Evolutionary conservation across 2,329 filamentous ascomycete species (phyloP), one percentile per base, ranked within the genome.

Genomic region (Colletotrichum musae): DNA sequence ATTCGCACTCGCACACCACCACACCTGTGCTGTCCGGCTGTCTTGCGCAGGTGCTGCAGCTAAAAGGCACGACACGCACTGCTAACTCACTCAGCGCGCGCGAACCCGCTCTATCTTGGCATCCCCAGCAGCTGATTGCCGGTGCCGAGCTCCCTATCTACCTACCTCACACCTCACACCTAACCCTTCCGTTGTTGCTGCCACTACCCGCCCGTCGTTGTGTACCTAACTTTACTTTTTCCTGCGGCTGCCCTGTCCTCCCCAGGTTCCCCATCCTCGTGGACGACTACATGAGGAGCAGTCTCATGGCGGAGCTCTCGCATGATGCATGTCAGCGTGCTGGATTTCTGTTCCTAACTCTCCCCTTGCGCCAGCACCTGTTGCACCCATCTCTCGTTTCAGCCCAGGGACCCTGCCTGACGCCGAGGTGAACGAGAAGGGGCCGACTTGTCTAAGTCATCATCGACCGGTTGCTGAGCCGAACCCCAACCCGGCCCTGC

Each of bases 301-400:
- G 24, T 53, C 45, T 57, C 67, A 70, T 70, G 67, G 67, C 45
- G 67, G 63, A 67, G 51, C 67, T 61, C 36, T 67, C 67, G 50
- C 56, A 70, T 57, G 18, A 70, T 67, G 62, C 63, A 67, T 70
- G 51, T 67, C 57, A 61, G 67, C 57, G 62, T 61, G 62, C 62
- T 69, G 51, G 39, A 57, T 60, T 56, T 26, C 18, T 69, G 52
- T 60, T 56, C 36, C 18, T 69, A 57, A 67, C 16, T 47, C 28
- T 47, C 43, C 61, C 62, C 5, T 48, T 58, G 36, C 57, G 26
- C 63, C 56, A 67, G 63, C 62, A 66, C 48, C 56, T 69, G 54
- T 57, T 45, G 21, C 26, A 39, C 18, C 36, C 36, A n/a, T 56
- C 21, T 36, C 21, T 51, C 41, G 57, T 52, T 67, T 47, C 56